phyloP scores from a whole-genome alignment of 2,329 filamentous ascomycete species.

The Aspergillus terreus region DNA sequence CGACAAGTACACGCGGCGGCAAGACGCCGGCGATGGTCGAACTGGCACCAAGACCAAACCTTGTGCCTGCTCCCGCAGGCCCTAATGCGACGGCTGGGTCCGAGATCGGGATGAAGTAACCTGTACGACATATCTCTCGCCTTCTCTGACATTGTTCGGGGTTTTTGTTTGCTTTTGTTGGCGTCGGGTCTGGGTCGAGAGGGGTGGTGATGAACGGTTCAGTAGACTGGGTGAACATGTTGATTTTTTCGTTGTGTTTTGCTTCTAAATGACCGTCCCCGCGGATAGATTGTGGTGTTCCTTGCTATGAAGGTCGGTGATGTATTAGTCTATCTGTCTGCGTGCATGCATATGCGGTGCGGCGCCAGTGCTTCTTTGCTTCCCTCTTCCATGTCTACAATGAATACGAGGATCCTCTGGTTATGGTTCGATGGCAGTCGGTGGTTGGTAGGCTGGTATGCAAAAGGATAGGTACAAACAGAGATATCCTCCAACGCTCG shows the following conservation, averaged over 20 bases:
- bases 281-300: neutral
- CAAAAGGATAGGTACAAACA: neutral
- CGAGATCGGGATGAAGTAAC: slow-evolving; percentile 27
- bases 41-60: slow-evolving; percentile 24
- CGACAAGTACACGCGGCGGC: slow-evolving; percentile 23
- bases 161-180: slow-evolving; percentile 1
- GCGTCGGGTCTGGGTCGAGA: slow-evolving; percentile 1
- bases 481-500: neutral
- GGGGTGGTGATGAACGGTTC: neutral
- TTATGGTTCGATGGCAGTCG: too few relatives aligned
- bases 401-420: neutral
- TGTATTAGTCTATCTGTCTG: neutral
- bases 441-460: neutral
- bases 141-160: neutral
- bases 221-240: slow-evolving; percentile 4
- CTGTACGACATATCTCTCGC: neutral
- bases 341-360: neutral
- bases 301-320: slow-evolving; percentile 2
- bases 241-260: neutral
- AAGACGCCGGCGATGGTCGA: slow-evolving; percentile 28
- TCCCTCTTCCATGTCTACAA: slow-evolving; percentile 1
- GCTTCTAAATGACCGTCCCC: neutral
- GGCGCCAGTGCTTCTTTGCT: slow-evolving; percentile 2
- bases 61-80: slow-evolving; percentile 18
- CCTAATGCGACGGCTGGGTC: slow-evolving; percentile 22